Percentiles rank a stretch among this genome's conserved stretches.
These are phyloP conservation scores for Paramyrothecium roridum DNA, from an alignment of 2,329 filamentous ascomycete species.

Conservation along the genomic window DNA sequence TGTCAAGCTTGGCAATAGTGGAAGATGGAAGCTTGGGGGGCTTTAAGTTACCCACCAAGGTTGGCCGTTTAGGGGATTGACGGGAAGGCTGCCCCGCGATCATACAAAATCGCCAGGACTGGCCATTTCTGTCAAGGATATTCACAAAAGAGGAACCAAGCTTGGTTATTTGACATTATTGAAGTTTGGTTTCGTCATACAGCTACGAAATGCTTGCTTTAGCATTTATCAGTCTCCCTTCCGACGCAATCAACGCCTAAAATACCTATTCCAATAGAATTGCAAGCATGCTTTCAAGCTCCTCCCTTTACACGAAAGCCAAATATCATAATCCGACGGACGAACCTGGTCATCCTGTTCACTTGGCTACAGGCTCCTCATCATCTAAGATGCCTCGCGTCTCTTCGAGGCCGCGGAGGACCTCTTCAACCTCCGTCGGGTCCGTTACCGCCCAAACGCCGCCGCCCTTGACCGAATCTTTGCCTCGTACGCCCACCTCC, in stretches of 20 bases:
- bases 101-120: neutral
- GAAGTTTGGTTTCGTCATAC: too few species aligned
- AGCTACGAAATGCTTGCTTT: too few species aligned
- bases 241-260: too few species aligned
- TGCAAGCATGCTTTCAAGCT: too few species aligned
- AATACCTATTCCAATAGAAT: too few species aligned
- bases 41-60: neutral
- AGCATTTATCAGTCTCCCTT: too few species aligned
- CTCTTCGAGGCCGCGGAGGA: constrained; percentile 62
- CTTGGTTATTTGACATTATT: too few species aligned
- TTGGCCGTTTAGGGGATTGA: neutral
- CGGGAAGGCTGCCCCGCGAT: neutral
- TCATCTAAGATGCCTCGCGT: constrained; percentile 54
- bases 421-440: constrained; percentile 71
- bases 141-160: too few species aligned
- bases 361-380: constrained; percentile 25
- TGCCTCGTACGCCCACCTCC: constrained; percentile 82
- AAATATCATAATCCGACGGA: too few species aligned
- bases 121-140: too few species aligned
- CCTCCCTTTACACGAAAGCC: too few species aligned
- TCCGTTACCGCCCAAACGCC: constrained; percentile 91
- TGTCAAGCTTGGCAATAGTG: neutral
- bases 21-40: neutral
- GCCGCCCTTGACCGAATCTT: constrained; percentile 78
- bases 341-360: too few species aligned